Evolutionary conservation across 78 protist genomes (phyloP).

Genomic region (Cavenderia fasciculata): DNA sequence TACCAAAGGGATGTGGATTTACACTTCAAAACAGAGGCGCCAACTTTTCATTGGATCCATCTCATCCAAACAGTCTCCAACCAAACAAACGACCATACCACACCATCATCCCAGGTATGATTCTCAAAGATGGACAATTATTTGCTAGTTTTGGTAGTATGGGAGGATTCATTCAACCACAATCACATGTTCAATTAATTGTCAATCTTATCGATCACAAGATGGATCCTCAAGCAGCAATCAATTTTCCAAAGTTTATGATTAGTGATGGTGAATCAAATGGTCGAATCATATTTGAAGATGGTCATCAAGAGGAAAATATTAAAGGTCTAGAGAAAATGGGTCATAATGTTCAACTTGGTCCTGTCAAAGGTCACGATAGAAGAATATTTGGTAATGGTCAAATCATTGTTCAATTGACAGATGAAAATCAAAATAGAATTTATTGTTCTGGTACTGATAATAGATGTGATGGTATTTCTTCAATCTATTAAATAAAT

Average conservation of each 20-base stretch:
- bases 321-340: neutral
- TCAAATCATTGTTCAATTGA: neutral
- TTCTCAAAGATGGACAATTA: conserved; percentile 61
- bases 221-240: conserved; percentile 91
- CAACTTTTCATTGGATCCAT: conserved; percentile 47
- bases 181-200: conserved; percentile 91
- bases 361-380: neutral
- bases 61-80: conserved; percentile 82
- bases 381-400: conserved; percentile 29
- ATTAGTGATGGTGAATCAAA: neutral
- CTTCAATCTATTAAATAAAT: neutral
- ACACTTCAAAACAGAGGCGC: conserved; percentile 90
- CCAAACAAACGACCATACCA: conserved; percentile 93
- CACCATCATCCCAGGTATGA: conserved; percentile 94
- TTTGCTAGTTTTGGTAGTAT: conserved; percentile 80
- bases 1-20: conserved; percentile 92
- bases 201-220: conserved; percentile 70
- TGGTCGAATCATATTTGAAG: neutral
- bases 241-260: conserved; percentile 85
- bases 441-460: conserved; percentile 6
- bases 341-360: neutral
- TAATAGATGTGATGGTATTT: conserved; percentile 30
- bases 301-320: neutral
- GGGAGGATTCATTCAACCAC: conserved; percentile 97
- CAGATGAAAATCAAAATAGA: neutral